Evolutionary conservation across 1,284 basidiomycete species (phyloP).

Genomic region (Coriolopsis trogii): DNA sequence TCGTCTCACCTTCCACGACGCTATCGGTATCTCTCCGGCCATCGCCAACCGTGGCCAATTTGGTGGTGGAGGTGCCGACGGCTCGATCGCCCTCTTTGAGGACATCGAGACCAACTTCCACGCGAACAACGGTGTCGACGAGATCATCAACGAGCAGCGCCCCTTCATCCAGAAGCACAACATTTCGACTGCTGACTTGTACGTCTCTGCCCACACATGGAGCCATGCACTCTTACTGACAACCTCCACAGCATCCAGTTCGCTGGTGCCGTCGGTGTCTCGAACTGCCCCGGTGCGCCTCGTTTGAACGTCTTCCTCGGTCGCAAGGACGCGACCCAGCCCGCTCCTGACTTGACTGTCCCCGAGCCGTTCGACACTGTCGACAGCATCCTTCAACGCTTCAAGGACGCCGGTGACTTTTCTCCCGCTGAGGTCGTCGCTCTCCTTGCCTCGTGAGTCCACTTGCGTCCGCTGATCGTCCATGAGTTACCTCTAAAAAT

Average conservation of each 20-base stretch:
- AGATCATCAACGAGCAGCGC: conserved; percentile 29
- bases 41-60: neutral
- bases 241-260: conserved; percentile 29
- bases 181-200: conserved; percentile 32
- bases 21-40: conserved; percentile 36
- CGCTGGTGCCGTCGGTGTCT: conserved; percentile 33
- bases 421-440: conserved; percentile 43
- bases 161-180: conserved; percentile 30
- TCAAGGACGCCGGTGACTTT: conserved; percentile 33
- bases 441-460: conserved; percentile 35
- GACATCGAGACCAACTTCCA: conserved; percentile 29
- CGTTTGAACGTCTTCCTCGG: conserved; percentile 38
- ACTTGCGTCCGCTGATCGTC: too few species aligned
- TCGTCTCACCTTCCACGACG: neutral
- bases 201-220: neutral
- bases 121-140: conserved; percentile 33
- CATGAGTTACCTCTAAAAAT: too few species aligned
- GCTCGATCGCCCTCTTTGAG: conserved; percentile 30
- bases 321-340: conserved; percentile 22
- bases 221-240: neutral
- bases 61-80: conserved; percentile 33
- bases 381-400: conserved; percentile 29
- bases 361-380: conserved; percentile 44
- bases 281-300: conserved; percentile 37
- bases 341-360: conserved; percentile 41